These are phyloP conservation scores for Retiboletus flavoniger DNA, from an alignment of 1,284 basidiomycete species.

Conservation along the genomic window DNA sequence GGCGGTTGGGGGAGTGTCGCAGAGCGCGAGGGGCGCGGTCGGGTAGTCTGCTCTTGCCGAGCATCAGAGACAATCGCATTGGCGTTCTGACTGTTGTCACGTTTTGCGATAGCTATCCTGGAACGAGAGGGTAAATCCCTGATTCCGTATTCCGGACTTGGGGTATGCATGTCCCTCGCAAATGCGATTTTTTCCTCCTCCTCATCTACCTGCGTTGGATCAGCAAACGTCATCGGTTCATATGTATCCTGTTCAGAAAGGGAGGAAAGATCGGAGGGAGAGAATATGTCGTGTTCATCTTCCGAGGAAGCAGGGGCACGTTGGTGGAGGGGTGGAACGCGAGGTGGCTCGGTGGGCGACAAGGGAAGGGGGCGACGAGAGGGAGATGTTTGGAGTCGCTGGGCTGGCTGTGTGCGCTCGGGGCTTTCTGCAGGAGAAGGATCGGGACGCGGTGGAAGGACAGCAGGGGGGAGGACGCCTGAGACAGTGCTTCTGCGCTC, in stretches of 20 bases:
- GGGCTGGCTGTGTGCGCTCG: constrained; percentile 10
- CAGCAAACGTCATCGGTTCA: constrained; percentile 32
- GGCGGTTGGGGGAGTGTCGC: constrained; percentile 27
- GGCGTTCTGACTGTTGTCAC: constrained; percentile 2
- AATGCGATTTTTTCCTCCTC: neutral
- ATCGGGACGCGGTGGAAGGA: neutral
- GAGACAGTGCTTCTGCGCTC: constrained; percentile 34
- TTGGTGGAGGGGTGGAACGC: constrained; percentile 14
- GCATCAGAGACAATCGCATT: neutral
- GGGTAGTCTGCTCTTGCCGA: constrained; percentile 7
- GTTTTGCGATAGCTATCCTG: constrained; percentile 23
- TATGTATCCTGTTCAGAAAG: constrained; percentile 16
- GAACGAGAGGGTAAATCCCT: constrained; percentile 29
- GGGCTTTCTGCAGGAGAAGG: constrained; percentile 14
- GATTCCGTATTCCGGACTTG: constrained; percentile 31
- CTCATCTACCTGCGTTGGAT: constrained; percentile 18
- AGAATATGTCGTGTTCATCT: constrained; percentile 19
- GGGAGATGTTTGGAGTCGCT: constrained; percentile 17
- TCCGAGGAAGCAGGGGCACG: constrained; percentile 9
- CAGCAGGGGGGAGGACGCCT: constrained; percentile 10
- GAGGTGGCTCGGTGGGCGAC: constrained; percentile 21
- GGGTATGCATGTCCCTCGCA: neutral
- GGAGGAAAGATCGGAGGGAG: constrained; percentile 16
- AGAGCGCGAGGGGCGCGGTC: constrained; percentile 18
- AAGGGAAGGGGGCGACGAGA: constrained; percentile 32